Percentiles rank a stretch among this genome's conserved stretches.
Conservation (phyloP, 179 eudicot species). For the Vitellaria paradoxa region DNA sequence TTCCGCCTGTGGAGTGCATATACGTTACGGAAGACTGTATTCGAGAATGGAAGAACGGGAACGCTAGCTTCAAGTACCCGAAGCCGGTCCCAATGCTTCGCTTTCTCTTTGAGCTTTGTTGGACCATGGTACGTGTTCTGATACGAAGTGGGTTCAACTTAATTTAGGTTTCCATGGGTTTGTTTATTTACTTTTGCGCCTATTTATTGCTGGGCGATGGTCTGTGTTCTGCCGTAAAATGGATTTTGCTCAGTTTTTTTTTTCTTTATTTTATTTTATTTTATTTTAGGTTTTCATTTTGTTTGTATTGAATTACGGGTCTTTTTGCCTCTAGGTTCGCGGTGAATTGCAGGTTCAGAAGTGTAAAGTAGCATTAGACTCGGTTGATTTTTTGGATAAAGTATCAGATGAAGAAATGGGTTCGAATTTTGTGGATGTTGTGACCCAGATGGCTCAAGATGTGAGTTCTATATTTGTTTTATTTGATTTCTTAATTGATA, state of each 20-base stretch:
- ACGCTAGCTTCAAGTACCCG: constrained; percentile 54
- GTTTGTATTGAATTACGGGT: constrained; percentile 4
- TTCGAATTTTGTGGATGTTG: constrained; percentile 82
- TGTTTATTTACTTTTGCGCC: neutral
- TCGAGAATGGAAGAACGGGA: constrained; percentile 61
- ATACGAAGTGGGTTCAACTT: neutral
- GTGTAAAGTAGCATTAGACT: constrained; percentile 84
- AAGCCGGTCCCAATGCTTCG: constrained; percentile 60
- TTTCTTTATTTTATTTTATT: too few relatives aligned
- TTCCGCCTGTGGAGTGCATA: constrained; percentile 53
- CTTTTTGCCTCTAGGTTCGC: constrained; percentile 51
- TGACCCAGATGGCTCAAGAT: constrained; percentile 91
- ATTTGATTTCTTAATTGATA: neutral
- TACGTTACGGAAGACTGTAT: constrained; percentile 65
- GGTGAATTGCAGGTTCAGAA: constrained; percentile 80
- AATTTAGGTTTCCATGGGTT: neutral
- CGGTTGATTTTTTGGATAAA: constrained; percentile 61
- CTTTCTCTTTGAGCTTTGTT: constrained; percentile 79
- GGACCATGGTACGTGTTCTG: constrained; percentile 44
- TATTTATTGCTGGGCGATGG: neutral
- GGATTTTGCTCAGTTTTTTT: neutral
- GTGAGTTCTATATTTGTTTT: constrained; percentile 45
- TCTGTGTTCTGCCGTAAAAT: neutral
- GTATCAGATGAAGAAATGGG: constrained; percentile 54
- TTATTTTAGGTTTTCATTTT: neutral